Percentiles rank a stretch among this genome's conserved stretches.
Evolutionary conservation across 169 alveolate genomes (phyloP).

Genomic region (Eimeria sp.): DNA sequence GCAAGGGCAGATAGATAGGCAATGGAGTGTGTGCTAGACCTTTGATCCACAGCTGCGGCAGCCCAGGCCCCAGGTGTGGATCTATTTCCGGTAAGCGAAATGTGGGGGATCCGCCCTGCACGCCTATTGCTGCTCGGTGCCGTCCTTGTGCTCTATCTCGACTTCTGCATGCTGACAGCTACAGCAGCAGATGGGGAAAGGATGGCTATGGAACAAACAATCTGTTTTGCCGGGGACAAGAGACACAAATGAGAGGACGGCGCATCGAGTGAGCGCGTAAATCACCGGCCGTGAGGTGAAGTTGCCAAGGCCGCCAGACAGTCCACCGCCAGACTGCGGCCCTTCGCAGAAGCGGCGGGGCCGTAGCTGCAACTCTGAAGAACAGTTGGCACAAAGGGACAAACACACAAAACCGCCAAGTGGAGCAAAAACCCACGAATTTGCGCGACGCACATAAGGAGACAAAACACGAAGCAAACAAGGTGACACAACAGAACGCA

Average conservation of each 20-base stretch:
- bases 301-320: constrained; percentile 32
- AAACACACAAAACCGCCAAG: neutral
- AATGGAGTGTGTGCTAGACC: neutral
- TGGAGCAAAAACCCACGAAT: neutral
- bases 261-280: neutral
- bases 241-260: neutral
- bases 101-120: too few relatives aligned
- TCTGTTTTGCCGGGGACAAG: neutral
- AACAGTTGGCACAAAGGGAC: too few relatives aligned
- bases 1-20: neutral
- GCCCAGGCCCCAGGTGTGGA: neutral
- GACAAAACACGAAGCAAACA: neutral
- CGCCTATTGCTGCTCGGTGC: too few relatives aligned
- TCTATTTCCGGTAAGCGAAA: neutral
- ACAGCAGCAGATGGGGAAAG: neutral
- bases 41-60: neutral
- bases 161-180: too few relatives aligned
- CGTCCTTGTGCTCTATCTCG: too few relatives aligned
- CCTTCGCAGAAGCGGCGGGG: neutral
- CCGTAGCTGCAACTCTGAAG: constrained; percentile 41
- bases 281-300: constrained; percentile 36
- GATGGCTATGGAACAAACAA: neutral
- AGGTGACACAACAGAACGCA: neutral
- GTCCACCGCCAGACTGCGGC: constrained; percentile 48
- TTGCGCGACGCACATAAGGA: neutral